Evolutionary conservation across 345 rosid genomes (phyloP).

Genomic region (Corymbia maculata): DNA sequence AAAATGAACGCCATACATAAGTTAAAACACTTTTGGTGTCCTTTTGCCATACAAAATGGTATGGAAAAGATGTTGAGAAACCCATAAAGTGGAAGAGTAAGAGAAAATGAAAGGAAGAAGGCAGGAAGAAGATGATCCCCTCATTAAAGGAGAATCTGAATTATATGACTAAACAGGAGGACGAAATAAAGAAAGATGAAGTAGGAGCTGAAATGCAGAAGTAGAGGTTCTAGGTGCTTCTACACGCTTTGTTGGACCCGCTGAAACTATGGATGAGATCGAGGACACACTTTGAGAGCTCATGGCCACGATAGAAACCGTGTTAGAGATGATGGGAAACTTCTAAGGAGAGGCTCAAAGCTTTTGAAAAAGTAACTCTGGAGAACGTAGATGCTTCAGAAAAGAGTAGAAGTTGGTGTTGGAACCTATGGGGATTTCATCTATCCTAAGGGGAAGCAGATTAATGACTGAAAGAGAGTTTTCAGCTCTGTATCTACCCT

Average conservation of each 20-base stretch:
- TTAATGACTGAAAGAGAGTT: neutral
- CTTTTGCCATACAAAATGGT: neutral
- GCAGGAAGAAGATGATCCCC: neutral
- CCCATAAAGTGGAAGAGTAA: neutral
- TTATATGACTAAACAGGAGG: neutral
- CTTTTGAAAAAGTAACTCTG: no score
- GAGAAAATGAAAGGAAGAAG: neutral
- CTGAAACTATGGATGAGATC: neutral
- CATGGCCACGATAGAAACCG: neutral
- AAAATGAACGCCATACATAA: no score
- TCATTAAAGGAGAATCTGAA: neutral
- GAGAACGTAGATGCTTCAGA: neutral
- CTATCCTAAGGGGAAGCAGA: neutral
- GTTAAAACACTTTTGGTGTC: no score
- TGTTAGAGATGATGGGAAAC: neutral
- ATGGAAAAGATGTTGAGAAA: neutral
- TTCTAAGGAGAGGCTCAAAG: neutral
- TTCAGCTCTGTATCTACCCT: neutral
- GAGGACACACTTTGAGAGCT: neutral
- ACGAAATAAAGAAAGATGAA: neutral
- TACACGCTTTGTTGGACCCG: neutral
- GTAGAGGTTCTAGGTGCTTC: neutral
- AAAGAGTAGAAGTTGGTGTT: neutral
- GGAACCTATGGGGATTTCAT: neutral
- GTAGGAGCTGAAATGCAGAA: neutral